Evolutionary conservation across 441 rosid species (phyloP).

Genomic region (Capsella rubella): DNA sequence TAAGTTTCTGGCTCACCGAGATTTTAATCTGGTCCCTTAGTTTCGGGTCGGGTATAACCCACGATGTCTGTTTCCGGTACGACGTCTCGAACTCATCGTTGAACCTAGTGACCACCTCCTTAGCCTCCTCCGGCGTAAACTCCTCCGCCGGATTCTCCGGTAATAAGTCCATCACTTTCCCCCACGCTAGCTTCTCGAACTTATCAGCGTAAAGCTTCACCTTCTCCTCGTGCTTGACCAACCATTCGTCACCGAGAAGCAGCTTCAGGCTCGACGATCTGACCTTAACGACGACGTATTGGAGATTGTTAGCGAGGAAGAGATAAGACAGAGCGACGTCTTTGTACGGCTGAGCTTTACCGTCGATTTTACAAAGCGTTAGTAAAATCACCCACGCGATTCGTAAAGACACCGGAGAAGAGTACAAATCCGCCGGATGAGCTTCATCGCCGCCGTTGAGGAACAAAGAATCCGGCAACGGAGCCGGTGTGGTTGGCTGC

Average conservation of each 20-base stretch:
- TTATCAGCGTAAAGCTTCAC: constrained; percentile 69
- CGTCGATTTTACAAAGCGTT: constrained; percentile 81
- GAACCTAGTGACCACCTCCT: constrained; percentile 46
- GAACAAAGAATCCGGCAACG: constrained; percentile 53
- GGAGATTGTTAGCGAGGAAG: constrained; percentile 84
- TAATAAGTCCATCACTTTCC: constrained; percentile 54
- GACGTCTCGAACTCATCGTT: constrained; percentile 60
- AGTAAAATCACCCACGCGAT: constrained; percentile 75
- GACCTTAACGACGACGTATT: constrained; percentile 73
- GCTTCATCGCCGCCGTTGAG: constrained; percentile 50
- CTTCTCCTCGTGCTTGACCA: constrained; percentile 62
- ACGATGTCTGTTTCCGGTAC: constrained; percentile 58
- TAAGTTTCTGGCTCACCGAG: constrained; percentile 57
- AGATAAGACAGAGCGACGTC: constrained; percentile 81
- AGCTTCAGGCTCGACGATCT: constrained; percentile 56
- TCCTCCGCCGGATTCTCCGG: constrained; percentile 52
- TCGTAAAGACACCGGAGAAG: constrained; percentile 56
- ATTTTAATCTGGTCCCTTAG: constrained; percentile 62
- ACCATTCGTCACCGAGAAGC: constrained; percentile 85
- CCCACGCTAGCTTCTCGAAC: constrained; percentile 87
- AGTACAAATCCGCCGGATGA: constrained; percentile 40
- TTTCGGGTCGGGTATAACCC: constrained; percentile 67
- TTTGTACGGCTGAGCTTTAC: constrained; percentile 67
- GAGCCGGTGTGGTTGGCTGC: constrained; percentile 46
- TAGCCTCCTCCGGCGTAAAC: constrained; percentile 42